Percentiles rank a stretch among this genome's conserved stretches.
Evolutionary conservation across 2,329 filamentous ascomycete genomes (phyloP).

Genomic region (Aspergillus tanneri): DNA sequence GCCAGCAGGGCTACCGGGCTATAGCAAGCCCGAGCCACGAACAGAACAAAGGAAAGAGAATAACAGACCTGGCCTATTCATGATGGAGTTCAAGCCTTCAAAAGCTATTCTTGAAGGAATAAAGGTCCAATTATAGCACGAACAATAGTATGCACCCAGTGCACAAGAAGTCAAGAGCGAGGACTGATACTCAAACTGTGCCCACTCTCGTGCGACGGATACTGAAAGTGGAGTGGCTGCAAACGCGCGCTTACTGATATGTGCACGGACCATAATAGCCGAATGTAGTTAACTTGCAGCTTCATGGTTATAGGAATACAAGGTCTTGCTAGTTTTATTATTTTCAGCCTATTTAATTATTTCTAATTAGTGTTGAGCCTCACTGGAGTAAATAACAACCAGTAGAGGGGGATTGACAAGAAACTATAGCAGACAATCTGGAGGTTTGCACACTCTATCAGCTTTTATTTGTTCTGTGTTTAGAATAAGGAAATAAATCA

Average conservation of each 20-base stretch:
- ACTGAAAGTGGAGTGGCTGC: constrained; percentile 31
- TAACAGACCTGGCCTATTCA: constrained; percentile 53
- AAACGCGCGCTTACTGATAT: constrained; percentile 24
- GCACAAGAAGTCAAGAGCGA: constrained; percentile 12
- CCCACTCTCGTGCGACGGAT: constrained; percentile 24
- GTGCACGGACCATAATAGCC: constrained; percentile 20
- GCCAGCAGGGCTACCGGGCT: constrained; percentile 6
- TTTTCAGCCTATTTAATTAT: too few relatives aligned
- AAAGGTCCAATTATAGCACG: constrained; percentile 7
- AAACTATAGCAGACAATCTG: too few relatives aligned
- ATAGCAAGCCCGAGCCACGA: constrained; percentile 16
- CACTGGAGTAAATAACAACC: too few relatives aligned
- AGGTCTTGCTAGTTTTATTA: too few relatives aligned
- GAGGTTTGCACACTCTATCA: too few relatives aligned
- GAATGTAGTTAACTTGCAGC: constrained; percentile 1
- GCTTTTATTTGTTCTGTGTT: too few relatives aligned
- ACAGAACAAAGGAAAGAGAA: constrained; percentile 27
- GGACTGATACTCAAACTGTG: constrained; percentile 18
- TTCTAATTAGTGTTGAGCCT: too few relatives aligned
- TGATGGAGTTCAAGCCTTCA: constrained; percentile 27
- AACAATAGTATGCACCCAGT: constrained; percentile 6
- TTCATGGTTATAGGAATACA: background rate
- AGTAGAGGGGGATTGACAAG: too few relatives aligned
- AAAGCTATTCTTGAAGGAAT: constrained; percentile 16
- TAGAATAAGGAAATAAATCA: too few relatives aligned